phyloP scores from a whole-genome alignment of 306 rosid species.

The Rubus parviflorus region DNA sequence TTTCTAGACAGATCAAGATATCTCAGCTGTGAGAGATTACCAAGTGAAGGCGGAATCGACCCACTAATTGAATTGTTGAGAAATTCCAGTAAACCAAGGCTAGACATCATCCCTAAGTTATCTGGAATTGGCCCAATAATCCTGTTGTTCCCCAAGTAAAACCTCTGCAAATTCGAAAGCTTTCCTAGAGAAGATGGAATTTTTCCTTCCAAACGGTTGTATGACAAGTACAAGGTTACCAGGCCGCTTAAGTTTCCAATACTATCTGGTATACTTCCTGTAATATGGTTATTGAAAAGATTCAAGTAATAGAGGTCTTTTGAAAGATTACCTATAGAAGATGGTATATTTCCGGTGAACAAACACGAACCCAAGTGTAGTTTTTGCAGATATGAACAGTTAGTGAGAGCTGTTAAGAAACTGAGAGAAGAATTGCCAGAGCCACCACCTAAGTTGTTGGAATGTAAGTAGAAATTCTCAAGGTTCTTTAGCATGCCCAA shows the following conservation, averaged over 20 bases:
- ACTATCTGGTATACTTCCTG: constrained; percentile 26
- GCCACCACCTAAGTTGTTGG: constrained; percentile 19
- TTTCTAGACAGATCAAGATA: constrained; percentile 25
- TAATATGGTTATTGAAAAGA: constrained; percentile 13
- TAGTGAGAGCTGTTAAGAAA: constrained; percentile 31
- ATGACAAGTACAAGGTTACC: constrained; percentile 8
- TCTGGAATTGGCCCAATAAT: constrained; percentile 25
- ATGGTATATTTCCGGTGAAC: constrained; percentile 21
- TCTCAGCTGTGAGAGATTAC: constrained; percentile 29
- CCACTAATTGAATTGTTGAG: constrained; percentile 20
- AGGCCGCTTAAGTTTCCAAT: constrained; percentile 31
- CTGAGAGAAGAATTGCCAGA: constrained; percentile 26
- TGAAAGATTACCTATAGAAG: constrained; percentile 30
- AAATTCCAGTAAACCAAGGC: constrained; percentile 25
- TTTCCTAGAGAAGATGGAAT: constrained; percentile 21
- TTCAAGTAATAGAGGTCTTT: constrained; percentile 28
- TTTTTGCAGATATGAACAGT: constrained; percentile 29
- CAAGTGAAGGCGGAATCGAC: constrained; percentile 25
- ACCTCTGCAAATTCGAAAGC: constrained; percentile 27
- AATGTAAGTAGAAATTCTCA: constrained; percentile 30
- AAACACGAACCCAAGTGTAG: constrained; percentile 28
- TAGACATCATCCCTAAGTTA: constrained; percentile 23
- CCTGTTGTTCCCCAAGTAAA: constrained; percentile 18
- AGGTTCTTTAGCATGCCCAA: constrained; percentile 27
- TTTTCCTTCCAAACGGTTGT: constrained; percentile 16